phyloP scores from a whole-genome alignment of 2,329 filamentous ascomycete species.

The Neonectria hederae region DNA sequence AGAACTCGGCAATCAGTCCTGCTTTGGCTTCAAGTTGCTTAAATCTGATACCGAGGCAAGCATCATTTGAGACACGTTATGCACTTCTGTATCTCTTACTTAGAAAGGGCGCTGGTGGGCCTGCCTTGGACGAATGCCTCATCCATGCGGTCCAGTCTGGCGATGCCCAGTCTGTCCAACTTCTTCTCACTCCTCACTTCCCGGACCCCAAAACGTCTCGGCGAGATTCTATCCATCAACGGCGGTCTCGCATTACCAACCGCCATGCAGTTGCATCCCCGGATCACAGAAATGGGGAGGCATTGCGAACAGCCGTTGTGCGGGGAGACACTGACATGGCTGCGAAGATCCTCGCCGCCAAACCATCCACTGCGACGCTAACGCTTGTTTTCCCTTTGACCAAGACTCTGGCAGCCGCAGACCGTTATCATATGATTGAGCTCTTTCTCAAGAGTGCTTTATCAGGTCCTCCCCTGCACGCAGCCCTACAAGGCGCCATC shows the following conservation, averaged over 20 bases:
- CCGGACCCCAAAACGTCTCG: constrained; percentile 43
- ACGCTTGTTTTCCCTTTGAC: constrained; percentile 60
- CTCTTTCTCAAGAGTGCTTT: constrained; percentile 61
- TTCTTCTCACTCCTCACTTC: constrained; percentile 62
- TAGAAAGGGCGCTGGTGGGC: constrained; percentile 60
- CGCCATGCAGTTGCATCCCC: constrained; percentile 62
- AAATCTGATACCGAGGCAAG: constrained; percentile 57
- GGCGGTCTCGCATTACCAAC: constrained; percentile 45
- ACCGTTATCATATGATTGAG: constrained; percentile 60
- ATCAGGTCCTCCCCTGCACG: constrained; percentile 57
- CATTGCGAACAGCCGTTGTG: constrained; percentile 59
- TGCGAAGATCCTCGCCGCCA: constrained; percentile 56
- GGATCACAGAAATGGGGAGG: constrained; percentile 61
- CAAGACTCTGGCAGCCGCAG: constrained; percentile 51
- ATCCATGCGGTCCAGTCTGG: constrained; percentile 59
- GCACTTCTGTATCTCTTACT: constrained; percentile 57
- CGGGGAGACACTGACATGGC: constrained; percentile 57
- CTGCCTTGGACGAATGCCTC: constrained; percentile 58
- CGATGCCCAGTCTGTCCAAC: constrained; percentile 57
- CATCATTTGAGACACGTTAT: constrained; percentile 56
- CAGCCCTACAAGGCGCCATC: constrained; percentile 63
- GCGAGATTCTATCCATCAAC: constrained; percentile 31
- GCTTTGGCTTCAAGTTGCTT: constrained; percentile 61
- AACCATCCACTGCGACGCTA: constrained; percentile 59
- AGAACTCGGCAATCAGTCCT: constrained; percentile 55